These are phyloP conservation scores for Physcia stellaris DNA, from an alignment of 495 filamentous ascomycete genomes.

Conservation along the genomic window DNA sequence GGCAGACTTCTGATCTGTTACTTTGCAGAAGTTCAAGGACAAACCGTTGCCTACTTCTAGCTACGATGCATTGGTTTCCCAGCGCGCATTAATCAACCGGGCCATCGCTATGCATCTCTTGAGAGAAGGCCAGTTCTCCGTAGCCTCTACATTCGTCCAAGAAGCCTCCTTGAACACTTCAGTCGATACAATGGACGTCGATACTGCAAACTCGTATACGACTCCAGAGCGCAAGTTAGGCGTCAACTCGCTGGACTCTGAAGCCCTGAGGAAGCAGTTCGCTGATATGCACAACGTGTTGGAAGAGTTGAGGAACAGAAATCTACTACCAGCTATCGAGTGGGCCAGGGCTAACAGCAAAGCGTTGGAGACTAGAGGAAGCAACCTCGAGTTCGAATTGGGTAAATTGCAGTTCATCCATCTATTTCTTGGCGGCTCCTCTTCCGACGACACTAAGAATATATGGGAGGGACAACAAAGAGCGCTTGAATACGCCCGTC, in stretches of 20 bases:
- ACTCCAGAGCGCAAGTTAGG: constrained; percentile 23
- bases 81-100: constrained; percentile 67
- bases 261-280: constrained; percentile 65
- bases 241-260: constrained; percentile 44
- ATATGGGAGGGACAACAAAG: constrained; percentile 27
- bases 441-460: constrained; percentile 13
- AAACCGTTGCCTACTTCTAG: constrained; percentile 62
- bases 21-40: constrained; percentile 56
- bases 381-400: constrained; percentile 90
- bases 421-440: constrained; percentile 46
- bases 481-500: constrained; percentile 61
- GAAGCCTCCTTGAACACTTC: constrained; percentile 36
- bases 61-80: constrained; percentile 66
- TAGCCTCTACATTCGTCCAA: constrained; percentile 65
- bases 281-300: constrained; percentile 83
- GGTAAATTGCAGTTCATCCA: constrained; percentile 74
- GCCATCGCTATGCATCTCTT: constrained; percentile 95
- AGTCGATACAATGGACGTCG: background rate
- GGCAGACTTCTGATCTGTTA: too few relatives aligned
- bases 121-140: constrained; percentile 82
- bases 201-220: constrained; percentile 12
- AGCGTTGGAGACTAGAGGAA: constrained; percentile 66
- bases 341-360: constrained; percentile 65
- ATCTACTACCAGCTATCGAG: constrained; percentile 68
- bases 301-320: constrained; percentile 52